These are phyloP conservation scores for Endogone sp. DNA, from an alignment of 192 early-diverging fungal genomes.

Conservation along the genomic window DNA sequence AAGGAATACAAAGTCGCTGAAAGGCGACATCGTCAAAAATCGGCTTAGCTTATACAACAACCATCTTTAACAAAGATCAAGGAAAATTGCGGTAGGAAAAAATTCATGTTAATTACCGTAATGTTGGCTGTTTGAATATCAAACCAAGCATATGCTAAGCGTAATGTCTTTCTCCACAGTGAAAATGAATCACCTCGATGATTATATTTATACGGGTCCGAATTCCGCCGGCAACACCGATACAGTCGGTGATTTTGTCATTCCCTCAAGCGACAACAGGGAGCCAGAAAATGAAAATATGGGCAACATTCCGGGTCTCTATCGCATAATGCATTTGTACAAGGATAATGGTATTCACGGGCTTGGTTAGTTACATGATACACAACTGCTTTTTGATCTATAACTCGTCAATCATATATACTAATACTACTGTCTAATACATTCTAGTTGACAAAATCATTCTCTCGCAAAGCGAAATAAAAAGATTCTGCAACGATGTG, in stretches of 20 bases:
- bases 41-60: no score
- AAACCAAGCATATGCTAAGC: no score
- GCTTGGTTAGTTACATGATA: not conserved
- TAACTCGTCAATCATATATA: not conserved
- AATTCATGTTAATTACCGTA: no score
- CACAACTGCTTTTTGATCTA: not conserved
- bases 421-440: not conserved
- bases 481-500: constrained; percentile 14
- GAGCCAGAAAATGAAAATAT: not conserved
- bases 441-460: constrained; percentile 16
- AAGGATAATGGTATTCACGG: constrained; percentile 10
- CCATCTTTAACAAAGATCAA: no score
- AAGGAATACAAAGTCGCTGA: no score
- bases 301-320: constrained; percentile 6
- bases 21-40: no score
- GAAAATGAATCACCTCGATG: no score
- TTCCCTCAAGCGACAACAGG: not conserved
- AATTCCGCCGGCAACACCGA: no score
- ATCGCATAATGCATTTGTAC: constrained; percentile 11
- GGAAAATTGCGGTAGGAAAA: no score
- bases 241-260: not conserved
- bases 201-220: no score
- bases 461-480: not conserved
- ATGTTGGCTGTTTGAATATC: no score
- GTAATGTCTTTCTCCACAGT: no score